A percentile compares a stretch with the other conserved stretches of the same genome.
Evolutionary conservation across 139 green algal species (phyloP).

Genomic region (Micromonas pusilla): DNA sequence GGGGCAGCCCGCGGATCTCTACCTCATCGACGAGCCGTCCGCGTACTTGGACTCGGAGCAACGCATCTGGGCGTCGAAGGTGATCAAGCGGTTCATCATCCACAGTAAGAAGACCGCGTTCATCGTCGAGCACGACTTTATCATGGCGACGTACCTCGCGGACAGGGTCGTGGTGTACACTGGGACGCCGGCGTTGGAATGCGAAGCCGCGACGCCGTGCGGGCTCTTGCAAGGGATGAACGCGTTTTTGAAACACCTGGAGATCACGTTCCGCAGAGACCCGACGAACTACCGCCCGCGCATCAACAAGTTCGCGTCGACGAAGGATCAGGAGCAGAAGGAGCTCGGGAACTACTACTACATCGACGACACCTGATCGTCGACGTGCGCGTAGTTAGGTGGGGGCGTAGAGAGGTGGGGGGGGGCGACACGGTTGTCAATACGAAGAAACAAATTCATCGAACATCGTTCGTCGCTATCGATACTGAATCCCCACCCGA

Average conservation of each 20-base stretch:
- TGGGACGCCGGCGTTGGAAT: slow-evolving; percentile 65
- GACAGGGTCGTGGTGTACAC: slow-evolving; percentile 97
- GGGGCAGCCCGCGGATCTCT: slow-evolving; percentile 90
- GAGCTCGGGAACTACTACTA: slow-evolving; percentile 75
- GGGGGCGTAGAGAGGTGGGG: no score
- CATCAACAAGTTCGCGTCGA: slow-evolving; percentile 95
- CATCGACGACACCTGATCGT: slow-evolving; percentile 39
- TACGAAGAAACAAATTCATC: no score
- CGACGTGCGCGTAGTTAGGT: no score
- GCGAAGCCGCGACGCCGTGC: slow-evolving; percentile 72
- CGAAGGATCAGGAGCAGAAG: slow-evolving; percentile 97
- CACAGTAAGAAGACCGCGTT: slow-evolving; percentile 98
- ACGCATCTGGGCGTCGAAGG: slow-evolving; percentile 94
- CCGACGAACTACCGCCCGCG: slow-evolving; percentile 96
- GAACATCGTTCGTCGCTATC: no score
- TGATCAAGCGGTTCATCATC: slow-evolving; percentile 99
- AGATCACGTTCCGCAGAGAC: slow-evolving; percentile 97
- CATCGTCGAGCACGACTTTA: slow-evolving; percentile 99
- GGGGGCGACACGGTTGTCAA: no score
- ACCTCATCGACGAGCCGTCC: slow-evolving; percentile 97
- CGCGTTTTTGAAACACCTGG: slow-evolving; percentile 73
- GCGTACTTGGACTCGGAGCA: slow-evolving; percentile 98
- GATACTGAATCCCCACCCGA: no score
- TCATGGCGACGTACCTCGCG: slow-evolving; percentile 98
- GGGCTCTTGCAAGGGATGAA: slow-evolving; percentile 65